Evolutionary conservation across 2,329 filamentous ascomycete species (phyloP), one percentile per base, ranked within the genome.

Genomic region (Alternaria conjuncta): DNA sequence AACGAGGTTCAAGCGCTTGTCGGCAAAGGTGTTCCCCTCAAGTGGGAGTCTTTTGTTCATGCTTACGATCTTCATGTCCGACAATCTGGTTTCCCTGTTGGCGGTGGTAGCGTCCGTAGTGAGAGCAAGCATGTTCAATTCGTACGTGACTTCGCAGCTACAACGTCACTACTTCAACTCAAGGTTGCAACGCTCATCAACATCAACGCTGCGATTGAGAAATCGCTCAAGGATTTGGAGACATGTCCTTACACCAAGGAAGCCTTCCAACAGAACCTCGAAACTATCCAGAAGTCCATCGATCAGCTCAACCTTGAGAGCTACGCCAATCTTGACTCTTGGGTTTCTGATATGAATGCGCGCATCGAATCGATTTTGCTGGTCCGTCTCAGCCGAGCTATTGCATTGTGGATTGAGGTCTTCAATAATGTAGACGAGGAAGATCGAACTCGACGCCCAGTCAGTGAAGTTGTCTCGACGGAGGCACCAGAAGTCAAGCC

Each of bases 1-100:
- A 97, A 96, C 69, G 93, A 97, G 65, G 93, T 96, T 1, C 94
- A 97, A 75, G 84, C 84, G 46, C 86, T 97, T 65, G 90, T 99
- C 64, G 86, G 86, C 20, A 97, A 96, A 80, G 96, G 96, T 63
- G 87, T 98, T 28, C 93, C 93, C 1, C 83, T 99, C 26, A 90
- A 94, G 73, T 99, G 96, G 96, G 96, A 99, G 76, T 97, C 96
- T 0, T 98, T 99, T 73, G 93, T 99, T 57, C 95, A 97, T 78
- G 94, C 94, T 2, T 97, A 97, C 79, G 96, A 99, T 78, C 86
- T 97, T 30, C 94, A 94, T 71, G 88, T 94, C 67, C 91, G 89
- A 68, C 88, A 87, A 73, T 84, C 79, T 67, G 82, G 86, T 4
- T 86, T 88, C 57, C 82, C 88, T 20, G 88, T 88, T 71, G 87